Base-by-base conservation (phyloP, 2,329 filamentous ascomycete species). In the Didymella lethalis region DNA sequence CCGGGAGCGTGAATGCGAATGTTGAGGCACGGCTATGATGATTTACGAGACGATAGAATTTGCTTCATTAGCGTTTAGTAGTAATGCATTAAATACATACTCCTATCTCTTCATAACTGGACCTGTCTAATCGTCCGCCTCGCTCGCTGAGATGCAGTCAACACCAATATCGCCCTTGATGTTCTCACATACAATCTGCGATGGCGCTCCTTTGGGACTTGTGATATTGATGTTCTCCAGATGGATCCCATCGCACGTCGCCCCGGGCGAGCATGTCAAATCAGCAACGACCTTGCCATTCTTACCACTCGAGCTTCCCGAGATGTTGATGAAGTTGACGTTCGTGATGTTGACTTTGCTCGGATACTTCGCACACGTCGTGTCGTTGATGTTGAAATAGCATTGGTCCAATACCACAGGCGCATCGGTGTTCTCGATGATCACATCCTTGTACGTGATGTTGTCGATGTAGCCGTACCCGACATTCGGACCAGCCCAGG, bases 401-500 rank as follows among this genome's bases (percentile, higher is more conserved):
- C 86, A 88, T 28, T 85, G 85, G 66, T 88, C 86, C 7, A 88
- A 75, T 34, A 86, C 84, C 23, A 86, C 79, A 0, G 84, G 81
- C 60, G 82, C 81, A 63, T 88, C 85, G 20, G 84, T 86, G 62
- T 85, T 85, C 20, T 83, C 84, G 40, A 85, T 80, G 73, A 81
- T 83, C 64, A 88, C 83, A 73, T 87, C 85, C 71, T 85, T 80
- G 74, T 86, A 88, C 1, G 86, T 88, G 47, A 88, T 79, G 68
- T 88, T 88, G 64, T 84, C 80, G 62, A 88, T 84, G 54, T 83
- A 86, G 8, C 86, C 86, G 58, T 86, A 86, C 2, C 86, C 86
- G 0, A 83, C 82, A 44, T 82, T 75, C 2, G 79, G 75, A 0
- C 86, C 86, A 0, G 86, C 86, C 86, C 86, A 88, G 2, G 82